A percentile compares a stretch with the other conserved stretches of the same genome.
Conservation (phyloP, 78 protist genomes). For the Trichosphaerium sp. region DNA sequence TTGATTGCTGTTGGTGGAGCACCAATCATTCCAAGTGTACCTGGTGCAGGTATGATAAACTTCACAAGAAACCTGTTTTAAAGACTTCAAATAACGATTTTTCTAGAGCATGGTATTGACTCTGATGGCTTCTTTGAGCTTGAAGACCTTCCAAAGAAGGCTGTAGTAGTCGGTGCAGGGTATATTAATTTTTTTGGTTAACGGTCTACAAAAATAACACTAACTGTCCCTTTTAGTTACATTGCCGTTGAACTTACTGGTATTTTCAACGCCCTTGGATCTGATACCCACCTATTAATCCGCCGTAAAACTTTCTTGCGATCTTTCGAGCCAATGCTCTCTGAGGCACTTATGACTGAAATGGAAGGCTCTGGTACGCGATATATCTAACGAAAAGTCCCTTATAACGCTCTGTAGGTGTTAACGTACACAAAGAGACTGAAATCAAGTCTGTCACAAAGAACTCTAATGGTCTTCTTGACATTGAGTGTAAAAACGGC, state of each 20-base stretch:
- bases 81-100: too few species aligned
- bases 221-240: too few species aligned
- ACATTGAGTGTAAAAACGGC: not conserved
- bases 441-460: not conserved
- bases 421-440: too few species aligned
- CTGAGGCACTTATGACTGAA: conserved; percentile 22
- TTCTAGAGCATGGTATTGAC: conserved; percentile 47
- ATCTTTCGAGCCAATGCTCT: conserved; percentile 50
- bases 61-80: too few species aligned
- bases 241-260: conserved; percentile 83
- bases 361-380: conserved; percentile 4
- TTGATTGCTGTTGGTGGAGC: conserved; percentile 70
- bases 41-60: too few species aligned
- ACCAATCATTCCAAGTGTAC: conserved; percentile 52
- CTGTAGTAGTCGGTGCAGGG: conserved; percentile 52
- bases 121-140: conserved; percentile 69
- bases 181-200: too few species aligned
- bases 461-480: not conserved
- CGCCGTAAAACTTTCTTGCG: conserved; percentile 58
- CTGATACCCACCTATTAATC: conserved; percentile 14
- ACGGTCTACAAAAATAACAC: too few species aligned
- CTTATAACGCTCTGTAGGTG: too few species aligned
- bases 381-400: too few species aligned
- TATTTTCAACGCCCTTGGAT: conserved; percentile 58
- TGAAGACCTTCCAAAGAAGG: conserved; percentile 32